Evolutionary conservation across 2,329 filamentous ascomycete species (phyloP), one percentile per base, ranked within the genome.

Genomic region (Claviceps sp.): DNA sequence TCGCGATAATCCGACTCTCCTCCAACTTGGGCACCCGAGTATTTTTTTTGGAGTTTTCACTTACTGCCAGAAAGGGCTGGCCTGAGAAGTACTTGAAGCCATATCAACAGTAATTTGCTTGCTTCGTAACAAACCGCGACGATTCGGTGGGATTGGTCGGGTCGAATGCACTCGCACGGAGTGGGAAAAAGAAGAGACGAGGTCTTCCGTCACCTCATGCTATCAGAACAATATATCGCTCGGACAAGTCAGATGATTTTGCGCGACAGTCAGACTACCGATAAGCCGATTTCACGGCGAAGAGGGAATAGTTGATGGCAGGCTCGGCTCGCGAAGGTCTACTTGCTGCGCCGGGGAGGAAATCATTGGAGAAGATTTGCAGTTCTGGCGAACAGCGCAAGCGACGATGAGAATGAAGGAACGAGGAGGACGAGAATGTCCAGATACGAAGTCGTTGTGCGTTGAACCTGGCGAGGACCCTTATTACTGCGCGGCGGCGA

Each of bases 61-160:
- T 61, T 65, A 70, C 68, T 67, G 67, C 69, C 68, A 71, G 52
- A 62, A 58, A 55, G 67, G 61, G 60, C 62, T 63, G 54, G 69
- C 67, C 58, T 64, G 64, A 44, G 57, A 48, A 53, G 58, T 52
- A 30, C 59, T 26, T 5, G 53, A 53, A 40, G 53, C 53, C 56
- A 58, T 55, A 7, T 41, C 34, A 18, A 36, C 34, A 37, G 34
- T 20, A 4, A 11, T 44, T 36, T 24, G 20, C 41, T 47, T 22
- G 30, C 30, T 45, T n/a, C 11, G 54, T 22, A 47, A 57, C 53
- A 46, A 52, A 47, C 44, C 49, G 47, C 44, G 26, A 41, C 24
- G 24, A 14, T 52, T 49, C 22, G 36, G n/a, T 20, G 16, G 47
- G 5, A 50, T 30, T 41, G 9, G 44, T 37, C 37, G 26, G 14